Base-by-base conservation (phyloP, 805 yeast species). In the Ogataea zsoltii region DNA sequence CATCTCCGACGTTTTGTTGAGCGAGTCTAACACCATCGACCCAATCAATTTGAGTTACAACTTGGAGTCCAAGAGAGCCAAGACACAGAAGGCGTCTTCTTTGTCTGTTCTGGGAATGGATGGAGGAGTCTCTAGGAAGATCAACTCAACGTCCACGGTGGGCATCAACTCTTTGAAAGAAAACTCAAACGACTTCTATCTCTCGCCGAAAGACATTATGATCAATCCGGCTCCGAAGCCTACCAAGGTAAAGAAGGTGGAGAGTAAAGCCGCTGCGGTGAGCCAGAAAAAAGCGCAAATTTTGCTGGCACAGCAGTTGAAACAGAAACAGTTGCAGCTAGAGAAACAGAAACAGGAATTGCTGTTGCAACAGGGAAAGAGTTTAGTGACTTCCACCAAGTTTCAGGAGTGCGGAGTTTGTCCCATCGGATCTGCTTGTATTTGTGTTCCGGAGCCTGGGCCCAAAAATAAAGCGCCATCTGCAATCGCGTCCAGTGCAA, bases 41-140 rank as follows among this genome's bases (percentile, higher is more conserved):
- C 68, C 70, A 7, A 55, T 60, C 23, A 62, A 61, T 41, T 49
- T 66, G 17, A 61, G 66, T 16, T 66, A 61, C 44, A 56, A 51
- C 28, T 49, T 65, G 37, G 67, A 65, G 10, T 48, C 61, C 7
- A 63, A 66, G 46, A 56, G 68, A 35, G 51, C 43, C 36, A 64
- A 60, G 45, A 56, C 44, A 12, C 42, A 43, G 13, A 31, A 33
- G 19, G 31, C 9, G 2, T 19, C 38, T 23, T 34, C 38, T 14
- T 16, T 31, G 30, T 16, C 30, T 5, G 7, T 25, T 11, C 32
- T 34, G 18, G 42, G 42, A 32, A 37, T 33, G 19, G 41, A 48
- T 10, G 34, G 32, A 7, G 42, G 33, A 9, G 9, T 26, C 12
- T 19, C 34, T 5, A 42, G 26, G 39, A 41, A 28, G 13, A 41